Evolutionary conservation across 495 filamentous ascomycete species (phyloP).

Genomic region (Evernia prunastri): DNA sequence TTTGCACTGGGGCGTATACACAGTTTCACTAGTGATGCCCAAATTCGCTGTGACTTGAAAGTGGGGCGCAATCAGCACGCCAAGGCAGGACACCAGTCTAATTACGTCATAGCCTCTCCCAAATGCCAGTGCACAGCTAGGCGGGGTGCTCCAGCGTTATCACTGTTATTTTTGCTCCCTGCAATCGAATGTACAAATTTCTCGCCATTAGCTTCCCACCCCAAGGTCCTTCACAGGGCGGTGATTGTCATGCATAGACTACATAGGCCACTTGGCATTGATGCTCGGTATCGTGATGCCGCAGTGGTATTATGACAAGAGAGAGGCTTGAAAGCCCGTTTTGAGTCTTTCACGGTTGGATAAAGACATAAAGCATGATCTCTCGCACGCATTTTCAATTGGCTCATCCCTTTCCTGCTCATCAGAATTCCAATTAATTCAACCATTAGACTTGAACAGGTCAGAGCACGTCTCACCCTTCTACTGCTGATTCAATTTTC

Average conservation of each 20-base stretch:
- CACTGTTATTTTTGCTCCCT: too few species aligned
- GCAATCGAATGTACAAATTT: background rate
- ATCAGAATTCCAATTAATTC: conserved; percentile 2
- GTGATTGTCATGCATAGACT: conserved; percentile 2
- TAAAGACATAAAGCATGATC: conserved; percentile 7
- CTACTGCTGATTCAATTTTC: conserved; percentile 5
- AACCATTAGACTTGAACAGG: conserved; percentile 2
- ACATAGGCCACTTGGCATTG: conserved; percentile 7
- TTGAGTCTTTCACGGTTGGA: conserved; percentile 5
- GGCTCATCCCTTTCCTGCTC: conserved; percentile 3
- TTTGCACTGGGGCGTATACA: background rate
- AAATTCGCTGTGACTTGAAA: conserved; percentile 4
- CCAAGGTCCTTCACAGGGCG: background rate
- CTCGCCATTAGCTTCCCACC: conserved; percentile 5
- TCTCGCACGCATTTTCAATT: conserved; percentile 10
- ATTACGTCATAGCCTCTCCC: conserved; percentile 5
- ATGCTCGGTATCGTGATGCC: conserved; percentile 1
- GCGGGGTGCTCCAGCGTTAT: too few species aligned
- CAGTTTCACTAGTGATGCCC: conserved; percentile 2
- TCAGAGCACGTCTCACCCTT: conserved; percentile 6
- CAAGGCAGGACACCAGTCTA: background rate
- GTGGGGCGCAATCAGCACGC: conserved; percentile 6
- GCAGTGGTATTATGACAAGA: conserved; percentile 4
- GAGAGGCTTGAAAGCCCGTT: conserved; percentile 3
- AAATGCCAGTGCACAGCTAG: background rate